Percentiles rank a stretch among this genome's conserved stretches.
phyloP scores from a whole-genome alignment of 345 rosid genomes.

The Eucalyptus erythrocorys region DNA sequence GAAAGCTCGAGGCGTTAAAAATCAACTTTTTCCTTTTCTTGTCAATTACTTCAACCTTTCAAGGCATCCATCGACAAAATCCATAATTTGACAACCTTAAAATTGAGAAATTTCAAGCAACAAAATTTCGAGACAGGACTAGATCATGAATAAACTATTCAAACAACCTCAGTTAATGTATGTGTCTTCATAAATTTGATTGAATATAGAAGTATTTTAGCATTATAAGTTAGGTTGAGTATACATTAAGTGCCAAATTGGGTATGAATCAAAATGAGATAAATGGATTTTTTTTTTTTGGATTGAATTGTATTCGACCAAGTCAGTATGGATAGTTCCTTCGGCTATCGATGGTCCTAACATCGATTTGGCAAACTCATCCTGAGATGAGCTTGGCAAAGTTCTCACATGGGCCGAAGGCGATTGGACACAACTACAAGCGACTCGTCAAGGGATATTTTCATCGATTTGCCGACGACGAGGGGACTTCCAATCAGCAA shows the following conservation, averaged over 20 bases:
- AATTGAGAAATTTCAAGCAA: not conserved
- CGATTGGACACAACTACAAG: not conserved
- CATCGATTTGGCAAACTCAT: not conserved
- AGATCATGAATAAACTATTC: not conserved
- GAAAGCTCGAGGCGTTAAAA: not conserved
- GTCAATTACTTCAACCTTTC: not conserved
- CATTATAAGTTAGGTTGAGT: accelerated
- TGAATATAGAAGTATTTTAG: not conserved
- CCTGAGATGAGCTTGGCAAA: not conserved
- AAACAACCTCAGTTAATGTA: too few species aligned
- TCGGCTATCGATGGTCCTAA: not conserved
- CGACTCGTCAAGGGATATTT: not conserved
- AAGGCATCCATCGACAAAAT: not conserved
- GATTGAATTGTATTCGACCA: not conserved
- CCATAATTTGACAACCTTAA: not conserved
- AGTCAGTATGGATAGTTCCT: not conserved
- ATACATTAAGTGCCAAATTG: too few species aligned
- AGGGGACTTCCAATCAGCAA: not conserved
- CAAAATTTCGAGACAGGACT: not conserved
- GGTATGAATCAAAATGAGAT: not conserved
- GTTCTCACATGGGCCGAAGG: not conserved
- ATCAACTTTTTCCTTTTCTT: not conserved
- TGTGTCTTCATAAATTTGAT: too few species aligned
- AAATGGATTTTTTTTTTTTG: too few species aligned
- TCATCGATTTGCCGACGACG: not conserved